Conservation (phyloP, 2,329 filamentous ascomycete genomes). For the Trichoderma sp. region DNA sequence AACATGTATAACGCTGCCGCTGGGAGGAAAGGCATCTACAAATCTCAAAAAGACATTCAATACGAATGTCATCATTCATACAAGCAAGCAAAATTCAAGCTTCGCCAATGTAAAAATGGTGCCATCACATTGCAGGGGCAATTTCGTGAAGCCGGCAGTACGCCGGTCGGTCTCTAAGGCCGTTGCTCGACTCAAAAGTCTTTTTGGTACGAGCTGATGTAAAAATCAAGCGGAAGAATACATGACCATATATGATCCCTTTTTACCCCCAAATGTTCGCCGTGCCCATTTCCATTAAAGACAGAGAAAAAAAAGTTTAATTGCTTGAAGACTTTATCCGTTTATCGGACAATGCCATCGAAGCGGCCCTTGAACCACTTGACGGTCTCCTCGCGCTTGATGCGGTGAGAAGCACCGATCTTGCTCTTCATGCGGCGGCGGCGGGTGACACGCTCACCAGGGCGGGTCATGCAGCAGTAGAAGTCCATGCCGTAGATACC, state of each 20-base stretch:
- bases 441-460: slow-evolving; percentile 96
- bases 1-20: not conserved
- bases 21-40: not conserved
- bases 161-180: slow-evolving; percentile 76
- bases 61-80: not conserved
- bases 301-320: slow-evolving; percentile 35
- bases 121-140: slow-evolving; percentile 44
- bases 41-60: not conserved
- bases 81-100: slow-evolving; percentile 1
- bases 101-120: slow-evolving; percentile 19
- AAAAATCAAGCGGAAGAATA: slow-evolving; percentile 50
- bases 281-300: slow-evolving; percentile 47
- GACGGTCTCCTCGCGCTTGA: slow-evolving; percentile 93
- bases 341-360: slow-evolving; percentile 98
- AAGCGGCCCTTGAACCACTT: slow-evolving; percentile 94
- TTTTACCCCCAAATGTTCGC: slow-evolving; percentile 44
- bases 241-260: slow-evolving; percentile 43
- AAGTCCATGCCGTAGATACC: slow-evolving; percentile 99
- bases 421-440: slow-evolving; percentile 86
- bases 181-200: slow-evolving; percentile 61
- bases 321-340: slow-evolving; percentile 33
- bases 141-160: slow-evolving; percentile 63
- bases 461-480: slow-evolving; percentile 99
- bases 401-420: slow-evolving; percentile 87
- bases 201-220: slow-evolving; percentile 58